These are phyloP conservation scores for Gaeumannomyces tritici DNA, from an alignment of 2,329 filamentous ascomycete species.

Conservation along the genomic window DNA sequence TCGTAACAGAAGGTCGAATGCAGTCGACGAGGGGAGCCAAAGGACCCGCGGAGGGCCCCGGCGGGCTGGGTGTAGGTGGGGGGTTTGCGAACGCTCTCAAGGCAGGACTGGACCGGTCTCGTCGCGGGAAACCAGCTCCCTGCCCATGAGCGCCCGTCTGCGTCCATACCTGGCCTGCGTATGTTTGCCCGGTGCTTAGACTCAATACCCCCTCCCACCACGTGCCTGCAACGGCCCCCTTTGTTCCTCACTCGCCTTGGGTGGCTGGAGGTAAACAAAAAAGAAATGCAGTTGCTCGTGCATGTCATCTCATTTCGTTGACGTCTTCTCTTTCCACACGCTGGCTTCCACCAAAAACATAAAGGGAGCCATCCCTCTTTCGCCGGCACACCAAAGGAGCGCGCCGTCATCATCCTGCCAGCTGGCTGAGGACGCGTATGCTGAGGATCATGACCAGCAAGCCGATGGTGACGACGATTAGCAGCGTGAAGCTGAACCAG, in stretches of 20 bases:
- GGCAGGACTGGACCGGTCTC: neutral
- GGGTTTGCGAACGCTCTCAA: neutral
- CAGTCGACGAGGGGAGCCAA: neutral
- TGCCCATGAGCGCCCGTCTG: neutral
- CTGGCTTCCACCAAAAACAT: neutral
- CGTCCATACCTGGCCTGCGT: neutral
- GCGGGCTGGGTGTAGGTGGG: too few species aligned
- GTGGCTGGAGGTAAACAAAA: neutral
- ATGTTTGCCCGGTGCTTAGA: neutral
- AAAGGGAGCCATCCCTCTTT: neutral
- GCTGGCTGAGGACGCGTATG: constrained; percentile 66
- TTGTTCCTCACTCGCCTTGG: neutral
- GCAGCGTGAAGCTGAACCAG: constrained; percentile 89
- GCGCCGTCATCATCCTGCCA: constrained; percentile 25
- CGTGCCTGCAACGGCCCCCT: neutral
- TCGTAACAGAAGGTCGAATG: neutral
- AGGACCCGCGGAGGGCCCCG: neutral
- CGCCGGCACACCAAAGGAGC: too few species aligned
- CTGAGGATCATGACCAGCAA: constrained; percentile 94
- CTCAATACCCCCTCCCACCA: neutral
- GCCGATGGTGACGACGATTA: constrained; percentile 94
- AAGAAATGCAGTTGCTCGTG: neutral
- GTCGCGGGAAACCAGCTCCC: neutral
- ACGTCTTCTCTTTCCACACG: neutral
- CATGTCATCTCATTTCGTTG: neutral